A percentile compares a stretch with the other conserved stretches of the same genome.
phyloP scores from a whole-genome alignment of 1,284 basidiomycete genomes.

The Cryptococcus sp. region DNA sequence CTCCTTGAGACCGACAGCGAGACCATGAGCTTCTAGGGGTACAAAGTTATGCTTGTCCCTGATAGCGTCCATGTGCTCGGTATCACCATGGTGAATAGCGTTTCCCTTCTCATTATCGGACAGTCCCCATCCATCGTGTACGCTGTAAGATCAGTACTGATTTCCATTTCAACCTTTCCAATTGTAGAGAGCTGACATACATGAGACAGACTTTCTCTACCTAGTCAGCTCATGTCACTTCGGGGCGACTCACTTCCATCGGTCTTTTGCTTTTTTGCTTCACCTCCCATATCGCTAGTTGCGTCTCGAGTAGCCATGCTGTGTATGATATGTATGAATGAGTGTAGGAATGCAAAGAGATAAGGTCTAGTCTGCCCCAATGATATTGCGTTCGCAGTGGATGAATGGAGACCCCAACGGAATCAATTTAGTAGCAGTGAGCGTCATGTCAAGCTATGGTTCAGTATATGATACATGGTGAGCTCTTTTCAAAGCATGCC shows the following conservation, averaged over 20 bases:
- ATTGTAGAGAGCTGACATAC: conserved; percentile 50
- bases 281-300: not conserved
- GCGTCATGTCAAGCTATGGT: too few species aligned
- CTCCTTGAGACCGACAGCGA: conserved; percentile 80
- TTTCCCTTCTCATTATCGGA: conserved; percentile 69
- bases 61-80: conserved; percentile 82
- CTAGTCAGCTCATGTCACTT: not conserved
- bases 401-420: too few species aligned
- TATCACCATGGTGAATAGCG: conserved; percentile 74
- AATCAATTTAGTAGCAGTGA: too few species aligned
- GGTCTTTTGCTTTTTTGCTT: conserved; percentile 36
- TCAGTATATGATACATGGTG: too few species aligned
- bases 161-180: not conserved
- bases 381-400: too few species aligned
- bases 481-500: too few species aligned
- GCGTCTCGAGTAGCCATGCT: not conserved
- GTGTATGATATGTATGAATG: not conserved
- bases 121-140: conserved; percentile 92
- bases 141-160: conserved; percentile 51
- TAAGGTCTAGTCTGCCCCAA: too few species aligned
- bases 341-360: not conserved
- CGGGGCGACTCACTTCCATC: conserved; percentile 13
- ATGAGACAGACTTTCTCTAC: conserved; percentile 78
- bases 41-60: conserved; percentile 69
- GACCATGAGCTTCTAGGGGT: conserved; percentile 72